Conservation (phyloP, 192 early-diverging fungal genomes). For the Phlyctochytrium planicorne region DNA sequence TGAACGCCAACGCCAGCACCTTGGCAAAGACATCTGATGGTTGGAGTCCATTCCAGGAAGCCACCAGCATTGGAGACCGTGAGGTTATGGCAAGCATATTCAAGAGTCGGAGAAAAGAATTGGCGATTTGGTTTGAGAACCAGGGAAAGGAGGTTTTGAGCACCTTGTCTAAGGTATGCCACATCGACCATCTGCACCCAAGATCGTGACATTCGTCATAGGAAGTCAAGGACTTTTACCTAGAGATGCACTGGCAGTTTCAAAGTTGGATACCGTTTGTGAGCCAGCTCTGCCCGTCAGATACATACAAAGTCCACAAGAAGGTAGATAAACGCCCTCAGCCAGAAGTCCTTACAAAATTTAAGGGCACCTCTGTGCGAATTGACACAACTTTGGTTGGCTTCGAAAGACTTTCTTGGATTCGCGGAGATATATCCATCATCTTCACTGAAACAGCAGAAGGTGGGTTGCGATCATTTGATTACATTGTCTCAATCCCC, state of each 20-base stretch:
- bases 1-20: slow-evolving; percentile 32
- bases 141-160: slow-evolving; percentile 35
- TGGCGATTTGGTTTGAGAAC: slow-evolving; percentile 30
- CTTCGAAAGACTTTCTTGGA: slow-evolving; percentile 50
- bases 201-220: no score
- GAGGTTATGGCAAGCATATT: slow-evolving; percentile 35
- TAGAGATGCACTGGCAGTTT: slow-evolving; percentile 53
- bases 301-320: slow-evolving; percentile 34
- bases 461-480: not conserved
- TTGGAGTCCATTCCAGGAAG: slow-evolving; percentile 56
- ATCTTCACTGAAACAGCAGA: slow-evolving; percentile 36
- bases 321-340: slow-evolving; percentile 10
- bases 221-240: slow-evolving; percentile 44
- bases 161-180: slow-evolving; percentile 22
- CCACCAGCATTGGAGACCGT: slow-evolving; percentile 44
- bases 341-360: not conserved
- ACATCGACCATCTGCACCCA: not conserved
- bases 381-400: slow-evolving; percentile 58
- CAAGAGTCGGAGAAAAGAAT: slow-evolving; percentile 24
- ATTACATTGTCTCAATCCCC: not conserved
- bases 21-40: slow-evolving; percentile 40
- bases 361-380: slow-evolving; percentile 35
- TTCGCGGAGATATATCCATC: slow-evolving; percentile 51
- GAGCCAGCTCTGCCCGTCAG: slow-evolving; percentile 45
- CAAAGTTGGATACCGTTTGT: slow-evolving; percentile 45